A percentile compares a stretch with the other conserved stretches of the same genome.
Evolutionary conservation across 257 asterid genomes (phyloP).

Genomic region (Nicotiana attenuata): DNA sequence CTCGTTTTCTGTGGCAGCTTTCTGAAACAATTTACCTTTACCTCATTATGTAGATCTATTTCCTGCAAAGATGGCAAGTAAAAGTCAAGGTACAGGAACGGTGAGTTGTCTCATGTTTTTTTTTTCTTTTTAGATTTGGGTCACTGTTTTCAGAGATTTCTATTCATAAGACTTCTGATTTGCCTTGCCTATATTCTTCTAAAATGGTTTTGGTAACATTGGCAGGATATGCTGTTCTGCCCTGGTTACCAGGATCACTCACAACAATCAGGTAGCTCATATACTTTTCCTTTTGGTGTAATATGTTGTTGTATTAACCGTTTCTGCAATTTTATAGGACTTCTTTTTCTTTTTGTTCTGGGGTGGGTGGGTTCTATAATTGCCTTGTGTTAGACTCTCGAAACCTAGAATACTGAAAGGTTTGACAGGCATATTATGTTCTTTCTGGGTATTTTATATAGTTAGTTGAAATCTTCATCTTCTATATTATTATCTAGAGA

Average conservation of each 20-base stretch:
- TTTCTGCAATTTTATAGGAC: background rate
- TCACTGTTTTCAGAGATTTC: background rate
- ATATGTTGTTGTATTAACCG: background rate
- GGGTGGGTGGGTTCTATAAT: background rate
- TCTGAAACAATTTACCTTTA: constrained; percentile 8
- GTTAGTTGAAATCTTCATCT: background rate
- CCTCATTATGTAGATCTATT: constrained; percentile 29
- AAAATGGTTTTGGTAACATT: constrained; percentile 6
- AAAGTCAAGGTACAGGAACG: constrained; percentile 44
- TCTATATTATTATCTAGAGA: background rate
- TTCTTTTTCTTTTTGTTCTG: background rate
- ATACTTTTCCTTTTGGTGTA: background rate
- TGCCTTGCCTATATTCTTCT: background rate
- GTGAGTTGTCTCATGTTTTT: constrained; percentile 24
- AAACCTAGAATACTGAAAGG: background rate
- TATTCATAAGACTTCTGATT: background rate
- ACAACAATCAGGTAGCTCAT: constrained; percentile 52
- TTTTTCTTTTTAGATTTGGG: constrained; percentile 5
- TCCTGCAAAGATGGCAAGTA: constrained; percentile 55
- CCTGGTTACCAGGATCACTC: constrained; percentile 57
- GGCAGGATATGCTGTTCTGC: constrained; percentile 65
- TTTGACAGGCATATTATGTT: background rate
- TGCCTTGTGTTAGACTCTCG: background rate
- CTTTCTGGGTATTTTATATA: background rate
- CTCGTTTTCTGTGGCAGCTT: background rate